Percentiles rank a stretch among this genome's conserved stretches.
These are phyloP conservation scores for Alternaria longipes DNA, from an alignment of 2,329 filamentous ascomycete species.

Conservation along the genomic window DNA sequence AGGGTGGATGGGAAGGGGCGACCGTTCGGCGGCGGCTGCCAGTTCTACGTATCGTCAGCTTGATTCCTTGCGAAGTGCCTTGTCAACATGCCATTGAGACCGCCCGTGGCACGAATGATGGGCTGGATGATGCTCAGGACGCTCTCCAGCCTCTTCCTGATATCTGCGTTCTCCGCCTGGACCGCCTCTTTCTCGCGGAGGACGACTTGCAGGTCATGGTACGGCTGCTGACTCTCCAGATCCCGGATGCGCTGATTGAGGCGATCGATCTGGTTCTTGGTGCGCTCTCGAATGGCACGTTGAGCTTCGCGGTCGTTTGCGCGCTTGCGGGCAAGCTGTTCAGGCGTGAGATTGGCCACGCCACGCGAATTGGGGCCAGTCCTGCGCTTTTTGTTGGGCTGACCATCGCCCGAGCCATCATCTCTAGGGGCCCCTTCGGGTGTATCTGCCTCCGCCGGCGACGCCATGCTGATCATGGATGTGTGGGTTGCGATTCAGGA, in stretches of 20 bases:
- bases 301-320: conserved; percentile 92
- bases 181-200: conserved; percentile 79
- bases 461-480: conserved; percentile 32
- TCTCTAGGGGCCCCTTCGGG: conserved; percentile 27
- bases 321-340: conserved; percentile 88
- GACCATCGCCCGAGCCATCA: conserved; percentile 27
- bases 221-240: conserved; percentile 80
- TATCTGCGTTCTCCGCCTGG: conserved; percentile 81
- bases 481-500: conserved; percentile 23
- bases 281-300: conserved; percentile 82
- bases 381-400: conserved; percentile 45
- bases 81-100: conserved; percentile 55
- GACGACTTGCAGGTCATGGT: conserved; percentile 81
- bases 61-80: background rate
- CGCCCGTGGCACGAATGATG: conserved; percentile 57
- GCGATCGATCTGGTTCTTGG: conserved; percentile 79
- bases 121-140: conserved; percentile 72
- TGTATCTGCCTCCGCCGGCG: conserved; percentile 33
- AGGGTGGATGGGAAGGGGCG: conserved; percentile 51
- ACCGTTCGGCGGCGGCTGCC: conserved; percentile 59
- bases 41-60: conserved; percentile 51
- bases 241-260: conserved; percentile 78
- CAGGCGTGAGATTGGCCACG: conserved; percentile 85
- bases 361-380: conserved; percentile 67
- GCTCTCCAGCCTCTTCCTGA: conserved; percentile 72